A percentile compares a stretch with the other conserved stretches of the same genome.
These are phyloP conservation scores for Corylus avellana DNA, from an alignment of 306 rosid genomes.

Conservation along the genomic window DNA sequence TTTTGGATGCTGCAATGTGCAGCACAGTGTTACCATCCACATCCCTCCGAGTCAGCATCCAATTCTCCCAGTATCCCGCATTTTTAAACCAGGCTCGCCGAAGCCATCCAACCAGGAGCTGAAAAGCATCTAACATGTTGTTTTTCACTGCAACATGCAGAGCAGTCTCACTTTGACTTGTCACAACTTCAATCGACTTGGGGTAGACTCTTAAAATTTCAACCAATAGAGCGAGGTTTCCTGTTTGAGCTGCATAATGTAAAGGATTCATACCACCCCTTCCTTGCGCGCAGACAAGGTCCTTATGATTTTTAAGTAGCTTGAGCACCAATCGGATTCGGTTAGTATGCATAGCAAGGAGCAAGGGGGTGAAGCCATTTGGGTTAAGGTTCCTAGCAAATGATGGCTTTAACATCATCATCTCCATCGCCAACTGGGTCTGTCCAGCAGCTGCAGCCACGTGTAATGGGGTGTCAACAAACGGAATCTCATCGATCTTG, in stretches of 20 bases:
- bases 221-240: background rate
- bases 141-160: background rate
- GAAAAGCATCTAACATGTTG: background rate
- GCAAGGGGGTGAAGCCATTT: too few relatives aligned
- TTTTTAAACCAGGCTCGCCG: background rate
- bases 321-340: too few relatives aligned
- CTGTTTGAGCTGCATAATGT: background rate
- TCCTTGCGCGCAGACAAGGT: background rate
- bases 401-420: too few relatives aligned
- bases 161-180: background rate
- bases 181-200: background rate
- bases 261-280: background rate
- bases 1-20: slow-evolving; percentile 30
- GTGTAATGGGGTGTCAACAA: too few relatives aligned
- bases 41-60: background rate
- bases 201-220: background rate
- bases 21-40: slow-evolving; percentile 34
- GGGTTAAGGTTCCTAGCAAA: too few relatives aligned
- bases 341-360: too few relatives aligned
- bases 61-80: background rate
- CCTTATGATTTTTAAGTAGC: too few relatives aligned
- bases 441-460: too few relatives aligned
- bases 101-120: background rate
- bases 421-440: too few relatives aligned
- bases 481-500: too few relatives aligned